Conservation (phyloP, 148 eudicot genomes). For the Cornus florida region DNA sequence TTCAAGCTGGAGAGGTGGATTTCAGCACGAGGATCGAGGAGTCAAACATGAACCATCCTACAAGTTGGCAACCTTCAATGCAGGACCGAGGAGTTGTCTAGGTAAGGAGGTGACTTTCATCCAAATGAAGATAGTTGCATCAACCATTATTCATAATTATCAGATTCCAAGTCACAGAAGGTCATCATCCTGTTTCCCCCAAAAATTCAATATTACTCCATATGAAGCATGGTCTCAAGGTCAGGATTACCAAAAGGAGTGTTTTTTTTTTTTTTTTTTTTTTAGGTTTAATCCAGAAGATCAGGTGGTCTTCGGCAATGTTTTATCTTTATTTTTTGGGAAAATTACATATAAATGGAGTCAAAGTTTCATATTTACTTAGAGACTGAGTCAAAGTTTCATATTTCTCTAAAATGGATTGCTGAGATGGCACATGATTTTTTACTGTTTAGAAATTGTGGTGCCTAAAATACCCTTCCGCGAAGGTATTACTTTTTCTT, state of each 20-base stretch:
- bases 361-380: no score
- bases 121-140: slow-evolving; percentile 1
- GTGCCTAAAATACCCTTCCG: no score
- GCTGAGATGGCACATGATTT: no score
- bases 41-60: slow-evolving; percentile 17
- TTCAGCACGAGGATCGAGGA: background rate
- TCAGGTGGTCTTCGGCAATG: no score
- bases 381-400: no score
- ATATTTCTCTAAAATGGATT: no score
- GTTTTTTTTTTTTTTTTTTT: no score
- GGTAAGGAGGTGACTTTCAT: slow-evolving; percentile 14
- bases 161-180: background rate
- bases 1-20: slow-evolving; percentile 25
- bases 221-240: background rate
- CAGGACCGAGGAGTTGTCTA: slow-evolving; percentile 11
- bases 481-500: no score
- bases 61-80: slow-evolving; percentile 12
- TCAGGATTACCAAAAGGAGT: background rate
- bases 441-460: no score
- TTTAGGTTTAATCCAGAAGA: no score
- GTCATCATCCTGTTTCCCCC: slow-evolving; percentile 6
- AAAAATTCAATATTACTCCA: background rate
- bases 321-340: no score
- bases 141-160: slow-evolving; percentile 15
- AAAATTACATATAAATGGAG: no score